phyloP scores from a whole-genome alignment of 2,329 filamentous ascomycete genomes.

The Nemania sp. region DNA sequence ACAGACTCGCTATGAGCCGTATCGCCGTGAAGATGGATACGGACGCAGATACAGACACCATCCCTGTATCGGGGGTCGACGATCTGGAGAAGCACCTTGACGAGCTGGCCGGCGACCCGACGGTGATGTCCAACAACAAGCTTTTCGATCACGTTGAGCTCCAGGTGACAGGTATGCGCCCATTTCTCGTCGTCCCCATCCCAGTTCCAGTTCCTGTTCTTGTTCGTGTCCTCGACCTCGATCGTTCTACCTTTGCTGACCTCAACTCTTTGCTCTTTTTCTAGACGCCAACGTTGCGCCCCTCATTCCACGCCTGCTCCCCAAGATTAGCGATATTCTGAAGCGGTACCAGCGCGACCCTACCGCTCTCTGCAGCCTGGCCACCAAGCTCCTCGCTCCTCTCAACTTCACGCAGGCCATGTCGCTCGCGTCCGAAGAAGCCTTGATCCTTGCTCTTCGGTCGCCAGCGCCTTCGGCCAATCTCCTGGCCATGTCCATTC shows the following conservation, averaged over 20 bases:
- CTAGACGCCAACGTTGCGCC: conserved; percentile 56
- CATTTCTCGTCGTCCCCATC: neutral
- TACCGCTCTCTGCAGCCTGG: conserved; percentile 53
- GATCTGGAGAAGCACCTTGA: conserved; percentile 59
- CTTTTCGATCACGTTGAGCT: conserved; percentile 63
- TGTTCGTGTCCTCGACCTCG: too few species aligned
- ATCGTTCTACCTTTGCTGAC: conserved; percentile 5
- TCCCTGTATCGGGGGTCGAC: conserved; percentile 55
- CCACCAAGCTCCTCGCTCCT: conserved; percentile 59
- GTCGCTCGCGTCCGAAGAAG: conserved; percentile 53
- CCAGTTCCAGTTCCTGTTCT: too few species aligned
- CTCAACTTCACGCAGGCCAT: conserved; percentile 56
- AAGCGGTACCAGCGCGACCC: conserved; percentile 55
- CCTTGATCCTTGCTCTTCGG: conserved; percentile 55
- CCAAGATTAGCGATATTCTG: conserved; percentile 57
- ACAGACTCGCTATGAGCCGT: conserved; percentile 29
- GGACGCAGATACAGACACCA: conserved; percentile 47
- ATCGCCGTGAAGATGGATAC: conserved; percentile 46
- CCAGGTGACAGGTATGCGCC: conserved; percentile 53
- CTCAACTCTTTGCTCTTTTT: neutral
- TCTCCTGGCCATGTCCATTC: conserved; percentile 58
- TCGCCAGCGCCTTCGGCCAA: conserved; percentile 60
- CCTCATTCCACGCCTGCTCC: conserved; percentile 57
- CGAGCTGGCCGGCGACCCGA: conserved; percentile 49
- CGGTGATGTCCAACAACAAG: conserved; percentile 48